Percentiles rank a stretch among this genome's conserved stretches.
phyloP scores from a whole-genome alignment of 805 yeast species.

The Pachysolen tannophilus region DNA sequence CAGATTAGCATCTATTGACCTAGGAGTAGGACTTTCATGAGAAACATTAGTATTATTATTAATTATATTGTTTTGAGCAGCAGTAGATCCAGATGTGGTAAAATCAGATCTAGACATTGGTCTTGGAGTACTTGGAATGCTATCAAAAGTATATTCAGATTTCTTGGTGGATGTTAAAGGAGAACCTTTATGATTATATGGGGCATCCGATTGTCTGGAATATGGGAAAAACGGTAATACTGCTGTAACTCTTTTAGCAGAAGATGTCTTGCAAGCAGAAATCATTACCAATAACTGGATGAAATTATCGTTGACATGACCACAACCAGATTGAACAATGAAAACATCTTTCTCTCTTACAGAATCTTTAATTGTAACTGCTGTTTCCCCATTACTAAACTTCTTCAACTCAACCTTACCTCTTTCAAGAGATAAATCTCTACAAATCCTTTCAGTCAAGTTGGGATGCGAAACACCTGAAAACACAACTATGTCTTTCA shows the following conservation, averaged over 20 bases:
- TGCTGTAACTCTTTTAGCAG: slow-evolving; percentile 83
- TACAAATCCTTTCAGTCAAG: slow-evolving; percentile 68
- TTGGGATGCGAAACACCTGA: slow-evolving; percentile 89
- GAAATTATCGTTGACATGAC: slow-evolving; percentile 80
- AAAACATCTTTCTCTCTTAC: slow-evolving; percentile 96
- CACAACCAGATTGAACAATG: slow-evolving; percentile 81
- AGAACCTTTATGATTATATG: slow-evolving; percentile 71
- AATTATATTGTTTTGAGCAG: slow-evolving; percentile 3
- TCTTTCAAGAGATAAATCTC: slow-evolving; percentile 63
- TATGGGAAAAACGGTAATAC: slow-evolving; percentile 93
- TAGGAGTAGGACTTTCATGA: neutral
- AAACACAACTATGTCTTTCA: slow-evolving; percentile 81
- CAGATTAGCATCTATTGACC: neutral
- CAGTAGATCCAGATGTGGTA: slow-evolving; percentile 1
- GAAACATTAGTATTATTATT: neutral
- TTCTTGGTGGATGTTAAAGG: slow-evolving; percentile 37
- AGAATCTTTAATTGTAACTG: slow-evolving; percentile 76
- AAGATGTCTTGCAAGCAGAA: slow-evolving; percentile 89
- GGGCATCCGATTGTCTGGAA: slow-evolving; percentile 92
- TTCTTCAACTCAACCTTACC: slow-evolving; percentile 60
- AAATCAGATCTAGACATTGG: slow-evolving; percentile 23
- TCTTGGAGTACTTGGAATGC: slow-evolving; percentile 40
- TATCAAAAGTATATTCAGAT: slow-evolving; percentile 30
- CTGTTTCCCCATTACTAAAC: slow-evolving; percentile 89
- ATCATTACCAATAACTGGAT: slow-evolving; percentile 77